Percentiles rank a stretch among this genome's conserved stretches.
These are phyloP conservation scores for Lanmaoa rubissima DNA, from an alignment of 768 basidiomycete genomes.

Conservation along the genomic window DNA sequence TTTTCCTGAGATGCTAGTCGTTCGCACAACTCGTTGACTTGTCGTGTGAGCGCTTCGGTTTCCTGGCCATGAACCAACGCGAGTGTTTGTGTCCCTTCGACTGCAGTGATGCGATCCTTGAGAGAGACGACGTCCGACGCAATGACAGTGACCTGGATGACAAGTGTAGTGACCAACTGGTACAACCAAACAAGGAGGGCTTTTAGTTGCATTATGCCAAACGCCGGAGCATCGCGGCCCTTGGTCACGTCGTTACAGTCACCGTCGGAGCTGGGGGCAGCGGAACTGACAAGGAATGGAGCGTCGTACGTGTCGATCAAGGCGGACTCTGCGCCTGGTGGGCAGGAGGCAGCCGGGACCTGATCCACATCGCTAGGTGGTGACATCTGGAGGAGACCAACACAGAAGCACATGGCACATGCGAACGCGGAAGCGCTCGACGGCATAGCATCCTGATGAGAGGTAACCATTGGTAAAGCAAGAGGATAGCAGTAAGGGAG, in stretches of 20 bases:
- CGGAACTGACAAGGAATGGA: background rate
- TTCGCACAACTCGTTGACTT: conserved; percentile 8
- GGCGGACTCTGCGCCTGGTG: background rate
- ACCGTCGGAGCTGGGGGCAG: background rate
- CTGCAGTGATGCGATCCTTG: conserved; percentile 15
- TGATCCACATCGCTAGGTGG: background rate
- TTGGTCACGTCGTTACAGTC: background rate
- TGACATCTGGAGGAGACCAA: background rate
- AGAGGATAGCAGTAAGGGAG: background rate
- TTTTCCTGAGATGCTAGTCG: conserved; percentile 12
- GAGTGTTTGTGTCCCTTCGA: conserved; percentile 7
- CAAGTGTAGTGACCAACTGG: conserved; percentile 1
- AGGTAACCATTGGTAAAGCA: conserved; percentile 3
- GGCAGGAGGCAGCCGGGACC: background rate
- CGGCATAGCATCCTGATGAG: background rate
- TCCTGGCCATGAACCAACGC: background rate
- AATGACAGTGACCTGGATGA: conserved; percentile 1
- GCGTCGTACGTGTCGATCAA: background rate
- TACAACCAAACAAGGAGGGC: conserved; percentile 6
- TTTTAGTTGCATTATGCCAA: conserved; percentile 3
- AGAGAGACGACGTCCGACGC: conserved; percentile 16
- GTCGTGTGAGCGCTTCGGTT: conserved; percentile 5
- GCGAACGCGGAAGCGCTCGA: conserved; percentile 1
- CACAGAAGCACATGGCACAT: background rate
- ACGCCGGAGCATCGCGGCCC: background rate